Base-by-base conservation (phyloP, 371 early-diverging fungal genomes). In the Actinomortierella wolfii region DNA sequence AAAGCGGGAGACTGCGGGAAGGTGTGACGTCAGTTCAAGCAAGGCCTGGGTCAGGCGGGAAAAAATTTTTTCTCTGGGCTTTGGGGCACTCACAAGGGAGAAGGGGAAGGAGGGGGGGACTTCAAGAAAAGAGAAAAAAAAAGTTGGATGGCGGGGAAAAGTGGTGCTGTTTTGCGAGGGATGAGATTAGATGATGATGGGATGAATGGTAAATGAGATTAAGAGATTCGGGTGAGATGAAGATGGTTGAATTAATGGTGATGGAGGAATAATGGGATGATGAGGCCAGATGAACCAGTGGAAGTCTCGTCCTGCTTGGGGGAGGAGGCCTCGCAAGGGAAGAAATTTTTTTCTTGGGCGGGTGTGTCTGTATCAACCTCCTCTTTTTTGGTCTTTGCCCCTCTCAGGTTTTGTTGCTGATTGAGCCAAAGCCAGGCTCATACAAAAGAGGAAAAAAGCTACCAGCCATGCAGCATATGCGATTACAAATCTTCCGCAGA, bases 211-310 rank as follows among this genome's bases (percentile, higher is more conserved):
- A 71, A 59, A 56, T 62, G 51, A 21, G 50, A 29, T 61, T 56
- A 61, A 57, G 59, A 47, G 73, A 51, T 26, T 43, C 45, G 52
- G 51, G 20, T 21, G 57, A 66, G 66, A 50, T 51, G 63, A 43
- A 52, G 52, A 66, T 53, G 51, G 42, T 41, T 40, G 24, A 62
- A 71, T 71, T 71, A 71, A 71, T 51, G 59, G 44, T 51, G 43
- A 51, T 39, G 51, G 44, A 48, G 34, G 29, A 59, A 58, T 47
- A 21, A 47, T 47, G 47, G 34, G 34, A 34, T 34, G 34, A 34
- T 34, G 34, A 34, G 34, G 34, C 34, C 34, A 34, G 34, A 34
- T 34, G 34, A 6, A 11, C 34, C 11, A 11, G 34, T 6, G 4
- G 11, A 34, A 34, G 34, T 34, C 34, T 34, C 34, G 34, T n/a